phyloP scores from a whole-genome alignment of 2,329 filamentous ascomycete species.

The Colletotrichum eleusines region DNA sequence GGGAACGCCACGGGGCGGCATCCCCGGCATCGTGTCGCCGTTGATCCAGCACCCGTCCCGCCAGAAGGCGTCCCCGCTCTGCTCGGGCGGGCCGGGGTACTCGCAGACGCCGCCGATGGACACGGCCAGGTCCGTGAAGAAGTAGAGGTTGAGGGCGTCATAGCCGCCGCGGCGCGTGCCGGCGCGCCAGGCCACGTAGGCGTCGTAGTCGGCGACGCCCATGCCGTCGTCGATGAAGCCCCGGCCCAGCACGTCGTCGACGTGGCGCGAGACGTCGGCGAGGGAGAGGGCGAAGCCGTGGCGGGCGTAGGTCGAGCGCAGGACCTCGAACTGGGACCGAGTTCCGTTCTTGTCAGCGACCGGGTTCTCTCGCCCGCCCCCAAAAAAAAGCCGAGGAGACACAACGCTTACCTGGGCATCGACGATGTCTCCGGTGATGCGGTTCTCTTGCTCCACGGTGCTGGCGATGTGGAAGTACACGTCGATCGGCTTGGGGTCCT shows the following conservation, averaged over 20 bases:
- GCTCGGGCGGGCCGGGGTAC: slow-evolving; percentile 56
- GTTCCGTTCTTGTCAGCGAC: not conserved
- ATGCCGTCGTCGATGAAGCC: slow-evolving; percentile 31
- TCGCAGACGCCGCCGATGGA: slow-evolving; percentile 43
- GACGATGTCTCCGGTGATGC: slow-evolving; percentile 25
- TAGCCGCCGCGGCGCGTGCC: slow-evolving; percentile 61
- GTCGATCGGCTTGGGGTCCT: slow-evolving; percentile 43
- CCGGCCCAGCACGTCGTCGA: slow-evolving; percentile 31
- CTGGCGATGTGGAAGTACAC: slow-evolving; percentile 66
- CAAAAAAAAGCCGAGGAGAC: not conserved
- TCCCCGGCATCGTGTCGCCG: slow-evolving; percentile 53
- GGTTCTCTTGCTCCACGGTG: slow-evolving; percentile 53
- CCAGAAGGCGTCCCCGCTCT: no score
- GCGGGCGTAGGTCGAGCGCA: slow-evolving; percentile 29
- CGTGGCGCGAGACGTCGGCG: slow-evolving; percentile 35
- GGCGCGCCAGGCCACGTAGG: slow-evolving; percentile 33
- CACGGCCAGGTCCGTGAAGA: slow-evolving; percentile 47
- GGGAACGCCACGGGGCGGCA: slow-evolving; percentile 49
- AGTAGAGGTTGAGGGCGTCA: slow-evolving; percentile 59
- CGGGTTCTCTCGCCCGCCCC: not conserved
- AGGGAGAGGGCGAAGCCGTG: slow-evolving; percentile 33
- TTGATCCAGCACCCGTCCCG: slow-evolving; percentile 56
- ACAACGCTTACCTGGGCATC: slow-evolving; percentile 22
- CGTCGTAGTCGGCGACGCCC: slow-evolving; percentile 31
- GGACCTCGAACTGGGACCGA: slow-evolving; percentile 30